Percentiles rank a stretch among this genome's conserved stretches.
These are phyloP conservation scores for Aspergillus flavus DNA, from an alignment of 2,329 filamentous ascomycete genomes.

Conservation along the genomic window DNA sequence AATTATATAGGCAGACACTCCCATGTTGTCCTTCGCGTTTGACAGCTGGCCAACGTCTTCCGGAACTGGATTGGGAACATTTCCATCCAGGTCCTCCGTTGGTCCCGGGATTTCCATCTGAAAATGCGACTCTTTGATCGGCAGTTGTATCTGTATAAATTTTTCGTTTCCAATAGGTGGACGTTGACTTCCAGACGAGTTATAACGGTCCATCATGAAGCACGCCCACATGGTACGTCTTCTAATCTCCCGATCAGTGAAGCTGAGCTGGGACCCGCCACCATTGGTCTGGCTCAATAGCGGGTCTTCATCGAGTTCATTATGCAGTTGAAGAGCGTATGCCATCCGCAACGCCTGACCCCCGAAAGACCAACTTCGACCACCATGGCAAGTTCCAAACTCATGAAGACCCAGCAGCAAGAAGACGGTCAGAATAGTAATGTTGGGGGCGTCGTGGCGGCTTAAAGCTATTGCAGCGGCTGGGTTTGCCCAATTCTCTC, in stretches of 20 bases:
- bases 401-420: constrained; percentile 88
- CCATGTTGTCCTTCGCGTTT: constrained; percentile 82
- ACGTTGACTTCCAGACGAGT: constrained; percentile 89
- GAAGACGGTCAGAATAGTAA: constrained; percentile 90
- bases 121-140: constrained; percentile 87
- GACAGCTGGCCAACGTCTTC: constrained; percentile 66
- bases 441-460: constrained; percentile 92
- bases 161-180: constrained; percentile 91
- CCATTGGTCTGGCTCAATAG: constrained; percentile 59
- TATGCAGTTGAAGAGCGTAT: constrained; percentile 90
- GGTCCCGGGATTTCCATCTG: constrained; percentile 86
- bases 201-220: constrained; percentile 96
- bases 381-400: constrained; percentile 95
- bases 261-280: constrained; percentile 69
- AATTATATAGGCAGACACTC: constrained; percentile 87
- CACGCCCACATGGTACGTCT: constrained; percentile 97
- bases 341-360: constrained; percentile 97
- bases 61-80: constrained; percentile 64
- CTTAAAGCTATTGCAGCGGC: constrained; percentile 86
- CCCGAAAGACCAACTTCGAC: constrained; percentile 91
- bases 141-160: constrained; percentile 83
- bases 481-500: constrained; percentile 85
- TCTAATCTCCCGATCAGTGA: constrained; percentile 90
- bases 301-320: constrained; percentile 83
- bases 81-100: constrained; percentile 80